Evolutionary conservation across 176 grass and related monocot species (phyloP), one percentile per base, ranked within the genome.

Genomic region (Rhynchospora pubera): DNA sequence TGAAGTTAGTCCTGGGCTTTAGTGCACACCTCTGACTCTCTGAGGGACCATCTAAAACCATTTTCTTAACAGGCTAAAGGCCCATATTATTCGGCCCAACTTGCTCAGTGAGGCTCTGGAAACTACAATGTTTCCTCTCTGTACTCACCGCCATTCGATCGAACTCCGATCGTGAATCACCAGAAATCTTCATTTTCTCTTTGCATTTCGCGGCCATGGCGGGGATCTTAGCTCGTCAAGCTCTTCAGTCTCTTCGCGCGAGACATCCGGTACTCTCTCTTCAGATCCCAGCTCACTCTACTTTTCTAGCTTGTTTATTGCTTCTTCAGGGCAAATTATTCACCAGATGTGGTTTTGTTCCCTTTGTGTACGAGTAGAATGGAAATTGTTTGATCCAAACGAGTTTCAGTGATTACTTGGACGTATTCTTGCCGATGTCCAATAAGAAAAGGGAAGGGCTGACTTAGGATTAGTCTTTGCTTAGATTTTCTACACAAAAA

Each of bases 171-270:
- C 57, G 42, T 65, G 32, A 63, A 80, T 61, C 34, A 7, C 57
- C 32, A 80, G 57, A 60, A 80, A 12, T 63, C 77, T 42, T 61
- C 56, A 28, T 19, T 79, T 84, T 53, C 64, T 58, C 74, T 57
- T 66, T 80, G 67, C 52, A 80, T 82, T 51, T 87, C 80, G 77
- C 71, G 56, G 45, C 80, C 75, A 96, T 97, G 91, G 94, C 94
- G 70, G 83, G 83, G 77, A 81, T 92, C 78, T 82, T 94, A 56
- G 88, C 92, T 85, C 92, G 90, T 79, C 90, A 92, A 88, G 84
- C 92, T 53, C 88, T 91, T 30, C 88, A 92, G 70, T 84, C 88
- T 58, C 90, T 97, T 55, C 88, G 94, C 63, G 79, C 86, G 0
- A 90, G 88, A 34, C 94, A 97, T 64, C 63, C 81, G 69, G 94